Base-by-base conservation (phyloP, 345 rosid species). In the Citrus reticulata region DNA sequence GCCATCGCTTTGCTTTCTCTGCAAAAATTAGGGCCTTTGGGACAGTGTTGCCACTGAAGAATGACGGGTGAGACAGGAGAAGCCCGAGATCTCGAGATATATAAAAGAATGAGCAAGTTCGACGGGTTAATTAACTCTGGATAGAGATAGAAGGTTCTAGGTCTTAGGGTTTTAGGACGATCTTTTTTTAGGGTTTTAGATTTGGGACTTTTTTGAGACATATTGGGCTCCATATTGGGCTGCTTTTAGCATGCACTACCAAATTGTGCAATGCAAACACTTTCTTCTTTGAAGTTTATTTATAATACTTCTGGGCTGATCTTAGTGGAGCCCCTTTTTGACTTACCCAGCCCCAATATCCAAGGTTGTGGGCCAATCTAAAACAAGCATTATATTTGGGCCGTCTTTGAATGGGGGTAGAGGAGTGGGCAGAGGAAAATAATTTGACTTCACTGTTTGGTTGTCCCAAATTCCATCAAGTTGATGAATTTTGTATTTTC, bases 1-100 rank as follows among this genome's bases (percentile, higher is more conserved):
- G 93, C 92, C 98, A 94, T 94, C 98, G 95, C 90, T 87, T 94
- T 73, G 93, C 92, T 97, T 92, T 94, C 81, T 11, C 51, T 13
- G 57, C 5, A 0, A 32, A 35, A 13, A 29, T 29, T 32, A 25
- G 70, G 49, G 64, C 40, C 27, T 35, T 46, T 11, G 20, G n/a
- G 0, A 46, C 5, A 4, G 1, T 0, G 4, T 4, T 63, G 22
- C 34, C 16, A 6, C 39, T 2, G 37, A 29, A 16, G 22, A 29
- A 1, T 46, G 10, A 16, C 6, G 20, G 1, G 32, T 49, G 71
- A 30, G 24, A 22, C 9, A 1, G 51, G 4, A 0, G 51, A 11
- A 46, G 17, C 1, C 51, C 0, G 17, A 13, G 35, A 34, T 22
- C 29, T 64, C 3, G n/a, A 6, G 58, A 20, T 75, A 46, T 64